Percentiles rank a stretch among this genome's conserved stretches.
Evolutionary conservation across 805 yeast genomes (phyloP).

Genomic region (Saccharomycopsis javanensis): DNA sequence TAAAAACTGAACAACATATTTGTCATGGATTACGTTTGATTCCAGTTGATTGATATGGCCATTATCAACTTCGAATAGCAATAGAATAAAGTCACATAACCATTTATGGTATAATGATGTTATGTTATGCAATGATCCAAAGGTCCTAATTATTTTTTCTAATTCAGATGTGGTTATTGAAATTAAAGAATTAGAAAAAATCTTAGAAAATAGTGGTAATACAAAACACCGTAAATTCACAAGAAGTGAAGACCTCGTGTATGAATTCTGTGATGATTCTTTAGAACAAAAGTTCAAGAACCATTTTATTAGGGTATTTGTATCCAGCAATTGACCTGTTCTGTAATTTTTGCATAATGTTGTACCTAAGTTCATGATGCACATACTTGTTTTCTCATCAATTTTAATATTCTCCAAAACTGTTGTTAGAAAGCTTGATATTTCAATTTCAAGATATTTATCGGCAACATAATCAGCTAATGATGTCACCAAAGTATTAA

Average conservation of each 20-base stretch:
- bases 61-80: constrained; percentile 5
- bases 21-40: background rate
- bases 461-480: background rate
- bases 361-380: background rate
- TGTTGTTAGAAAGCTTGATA: background rate
- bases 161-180: background rate
- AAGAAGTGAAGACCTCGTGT: background rate
- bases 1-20: constrained; percentile 1
- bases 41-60: background rate
- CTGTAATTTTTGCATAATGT: background rate
- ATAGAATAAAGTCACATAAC: constrained; percentile 5
- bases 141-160: background rate
- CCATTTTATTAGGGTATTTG: background rate
- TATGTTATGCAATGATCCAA: background rate
- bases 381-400: background rate
- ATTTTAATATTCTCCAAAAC: background rate
- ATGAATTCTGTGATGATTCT: background rate
- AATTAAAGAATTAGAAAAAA: background rate
- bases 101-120: background rate
- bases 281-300: background rate
- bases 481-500: background rate
- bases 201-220: background rate
- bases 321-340: background rate
- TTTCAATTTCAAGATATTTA: background rate
- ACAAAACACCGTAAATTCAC: background rate